Evolutionary conservation across 345 rosid genomes (phyloP), one percentile per base, ranked within the genome.

Genomic region (Moricandia arvensis): DNA sequence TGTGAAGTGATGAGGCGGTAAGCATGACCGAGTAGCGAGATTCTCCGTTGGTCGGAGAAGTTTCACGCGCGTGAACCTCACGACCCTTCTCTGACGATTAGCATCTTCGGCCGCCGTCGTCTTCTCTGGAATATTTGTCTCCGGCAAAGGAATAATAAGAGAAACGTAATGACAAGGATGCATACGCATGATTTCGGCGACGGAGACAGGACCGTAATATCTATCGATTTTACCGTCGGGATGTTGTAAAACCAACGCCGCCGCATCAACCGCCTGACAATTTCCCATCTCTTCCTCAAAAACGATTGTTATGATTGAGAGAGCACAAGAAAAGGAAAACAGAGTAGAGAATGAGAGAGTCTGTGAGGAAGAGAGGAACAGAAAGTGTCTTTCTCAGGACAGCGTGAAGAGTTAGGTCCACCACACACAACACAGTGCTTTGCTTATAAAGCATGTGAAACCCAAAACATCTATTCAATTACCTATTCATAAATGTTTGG

Each of bases 151-250:
- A 54, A 95, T 89, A 38, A 95, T 92, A 76, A 90, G 82, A 73
- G 99, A 92, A 73, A 95, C 98, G 60, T 95, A 90, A 75, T 95
- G 99, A 51, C 96, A 98, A 0, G 99, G 99, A 82, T 95, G 84
- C 73, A 65, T 51, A 66, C 78, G 86, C 98, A 95, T 95, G 37
- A 95, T 81, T 75, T 95, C 97, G 12, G 88, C 89, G 0, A 86
- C 99, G 2, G 80, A 62, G 4, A 92, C 69, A 1, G 91, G 79
- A 90, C 96, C 84, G 63, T 90, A 90, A 37, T 90, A 45, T 84
- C 98, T 87, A 80, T 95, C 98, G 38, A 92, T 71, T 63, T 79
- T 89, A 17, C 99, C 99, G 57, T 72, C 59, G 2, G 99, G 98
- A 69, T 95, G 98, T 78, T 95, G 98, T 77, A 95, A 81, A 16